Evolutionary conservation across 2,329 filamentous ascomycete genomes (phyloP).

Genomic region (Zalaria sp.): DNA sequence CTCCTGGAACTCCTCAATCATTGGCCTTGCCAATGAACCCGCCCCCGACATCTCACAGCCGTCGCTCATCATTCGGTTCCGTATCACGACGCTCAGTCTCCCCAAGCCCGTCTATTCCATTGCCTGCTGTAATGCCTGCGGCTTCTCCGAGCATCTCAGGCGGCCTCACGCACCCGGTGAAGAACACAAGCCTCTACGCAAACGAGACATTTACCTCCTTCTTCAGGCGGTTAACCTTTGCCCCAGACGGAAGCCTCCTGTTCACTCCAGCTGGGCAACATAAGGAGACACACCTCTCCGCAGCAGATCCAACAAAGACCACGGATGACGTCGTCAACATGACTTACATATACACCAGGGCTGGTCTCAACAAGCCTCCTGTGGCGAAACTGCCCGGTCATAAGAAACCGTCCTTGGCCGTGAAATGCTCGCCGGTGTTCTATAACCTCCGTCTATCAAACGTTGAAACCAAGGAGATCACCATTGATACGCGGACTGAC

Average conservation of each 20-base stretch:
- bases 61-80: conserved; percentile 82
- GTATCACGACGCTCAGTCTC: conserved; percentile 64
- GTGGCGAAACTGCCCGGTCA: conserved; percentile 91
- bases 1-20: conserved; percentile 85
- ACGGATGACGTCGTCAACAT: conserved; percentile 87
- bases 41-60: conserved; percentile 78
- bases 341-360: conserved; percentile 94
- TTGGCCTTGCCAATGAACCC: conserved; percentile 91
- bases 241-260: conserved; percentile 84
- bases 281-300: conserved; percentile 58
- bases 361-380: conserved; percentile 90
- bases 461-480: conserved; percentile 70
- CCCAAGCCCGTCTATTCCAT: conserved; percentile 80
- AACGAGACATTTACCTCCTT: conserved; percentile 97
- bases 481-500: conserved; percentile 81
- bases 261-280: conserved; percentile 94
- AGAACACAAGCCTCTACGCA: conserved; percentile 82
- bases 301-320: conserved; percentile 54
- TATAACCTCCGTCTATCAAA: conserved; percentile 63
- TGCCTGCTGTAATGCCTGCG: conserved; percentile 90
- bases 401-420: conserved; percentile 93
- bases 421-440: conserved; percentile 82
- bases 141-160: conserved; percentile 72
- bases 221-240: conserved; percentile 85
- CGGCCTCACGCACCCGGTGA: conserved; percentile 34